phyloP scores from a whole-genome alignment of 352 stramenopile species.

The Globisporangium lucens region DNA sequence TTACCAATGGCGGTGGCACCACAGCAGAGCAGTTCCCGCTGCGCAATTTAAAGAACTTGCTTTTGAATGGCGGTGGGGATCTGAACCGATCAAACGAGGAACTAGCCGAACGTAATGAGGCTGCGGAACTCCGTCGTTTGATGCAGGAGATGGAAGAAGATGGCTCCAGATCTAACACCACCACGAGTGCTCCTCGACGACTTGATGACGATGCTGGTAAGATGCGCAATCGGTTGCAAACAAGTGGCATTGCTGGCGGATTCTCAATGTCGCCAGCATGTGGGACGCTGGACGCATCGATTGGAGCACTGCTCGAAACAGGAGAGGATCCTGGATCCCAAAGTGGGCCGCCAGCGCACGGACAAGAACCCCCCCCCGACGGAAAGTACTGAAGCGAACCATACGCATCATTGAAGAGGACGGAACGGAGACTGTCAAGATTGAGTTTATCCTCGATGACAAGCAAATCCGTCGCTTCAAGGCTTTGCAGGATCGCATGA shows the following conservation, averaged over 20 bases:
- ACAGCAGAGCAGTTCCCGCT: conserved; percentile 43
- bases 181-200: conserved; percentile 35
- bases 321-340: conserved; percentile 35
- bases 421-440: conserved; percentile 65
- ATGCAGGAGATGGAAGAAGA: conserved; percentile 84
- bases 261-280: background rate
- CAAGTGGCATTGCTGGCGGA: conserved; percentile 60
- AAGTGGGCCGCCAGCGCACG: conserved; percentile 37
- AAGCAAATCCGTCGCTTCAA: conserved; percentile 62
- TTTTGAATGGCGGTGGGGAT: conserved; percentile 66
- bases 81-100: conserved; percentile 71
- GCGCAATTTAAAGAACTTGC: conserved; percentile 66
- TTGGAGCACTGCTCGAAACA: conserved; percentile 21
- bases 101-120: conserved; percentile 70
- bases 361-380: conserved; percentile 32
- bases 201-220: conserved; percentile 60
- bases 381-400: conserved; percentile 73
- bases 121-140: conserved; percentile 63
- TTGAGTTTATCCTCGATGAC: conserved; percentile 80
- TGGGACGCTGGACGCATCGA: conserved; percentile 1
- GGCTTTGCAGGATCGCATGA: conserved; percentile 69
- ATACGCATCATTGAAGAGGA: conserved; percentile 77
- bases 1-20: conserved; percentile 41
- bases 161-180: conserved; percentile 10
- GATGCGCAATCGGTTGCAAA: conserved; percentile 57